phyloP scores from a whole-genome alignment of 345 rosid species.

The Acer saccharum region DNA sequence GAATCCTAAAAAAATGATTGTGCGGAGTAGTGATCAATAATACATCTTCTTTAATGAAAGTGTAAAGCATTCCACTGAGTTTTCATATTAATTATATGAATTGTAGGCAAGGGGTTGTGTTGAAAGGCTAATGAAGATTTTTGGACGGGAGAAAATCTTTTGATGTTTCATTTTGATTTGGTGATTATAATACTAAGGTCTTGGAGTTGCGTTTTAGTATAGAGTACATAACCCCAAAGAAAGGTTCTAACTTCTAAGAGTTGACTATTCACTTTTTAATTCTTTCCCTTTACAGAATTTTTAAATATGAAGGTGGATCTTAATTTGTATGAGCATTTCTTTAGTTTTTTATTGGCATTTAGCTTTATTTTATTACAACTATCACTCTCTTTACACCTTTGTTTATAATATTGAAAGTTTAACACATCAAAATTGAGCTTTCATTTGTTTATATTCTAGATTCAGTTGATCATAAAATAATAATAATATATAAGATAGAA shows the following conservation, averaged over 20 bases:
- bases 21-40: neutral
- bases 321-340: too few species aligned
- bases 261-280: neutral
- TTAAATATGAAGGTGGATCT: neutral
- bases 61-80: too few species aligned
- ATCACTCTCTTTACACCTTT: neutral
- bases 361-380: neutral
- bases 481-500: neutral
- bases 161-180: neutral
- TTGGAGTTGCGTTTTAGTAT: neutral
- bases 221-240: neutral
- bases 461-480: neutral
- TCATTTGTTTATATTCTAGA: neutral
- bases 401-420: neutral
- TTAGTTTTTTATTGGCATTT: neutral
- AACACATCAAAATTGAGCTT: neutral
- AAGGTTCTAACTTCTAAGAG: neutral
- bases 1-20: neutral
- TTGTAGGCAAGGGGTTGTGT: neutral
- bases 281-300: neutral
- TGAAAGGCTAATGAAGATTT: neutral
- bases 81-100: too few species aligned
- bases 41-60: neutral
- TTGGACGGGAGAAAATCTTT: neutral
- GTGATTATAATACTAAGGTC: neutral